Conservation (phyloP, 257 asterid genomes). For the Jasminum sambac region DNA sequence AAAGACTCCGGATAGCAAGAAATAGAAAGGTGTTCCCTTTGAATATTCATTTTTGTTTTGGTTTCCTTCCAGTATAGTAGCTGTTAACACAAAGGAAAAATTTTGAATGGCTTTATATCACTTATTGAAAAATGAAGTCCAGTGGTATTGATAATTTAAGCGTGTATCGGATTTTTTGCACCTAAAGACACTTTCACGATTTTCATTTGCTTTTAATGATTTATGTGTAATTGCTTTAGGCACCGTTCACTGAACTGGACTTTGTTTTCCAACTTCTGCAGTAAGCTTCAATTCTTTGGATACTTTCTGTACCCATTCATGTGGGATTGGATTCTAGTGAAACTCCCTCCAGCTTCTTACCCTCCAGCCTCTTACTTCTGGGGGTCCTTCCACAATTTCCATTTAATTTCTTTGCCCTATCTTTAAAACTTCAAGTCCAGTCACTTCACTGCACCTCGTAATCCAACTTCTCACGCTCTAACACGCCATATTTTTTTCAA, state of each 20-base stretch:
- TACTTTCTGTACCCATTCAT: not conserved
- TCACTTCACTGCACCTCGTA: not conserved
- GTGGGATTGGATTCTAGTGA: not conserved
- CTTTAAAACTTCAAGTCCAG: not conserved
- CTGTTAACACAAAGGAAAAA: not conserved
- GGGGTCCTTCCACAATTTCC: not conserved
- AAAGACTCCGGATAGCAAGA: conserved; percentile 83
- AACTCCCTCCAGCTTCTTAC: not conserved
- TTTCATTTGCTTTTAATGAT: too few species aligned
- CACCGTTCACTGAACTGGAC: not conserved
- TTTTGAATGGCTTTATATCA: not conserved
- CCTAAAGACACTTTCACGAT: not conserved
- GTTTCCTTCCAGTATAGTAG: not conserved
- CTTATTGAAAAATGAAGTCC: not conserved
- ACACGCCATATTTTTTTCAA: not conserved
- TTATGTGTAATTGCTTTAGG: too few species aligned
- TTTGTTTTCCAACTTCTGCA: too few species aligned
- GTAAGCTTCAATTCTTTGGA: not conserved
- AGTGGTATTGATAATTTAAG: not conserved
- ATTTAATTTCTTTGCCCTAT: not conserved
- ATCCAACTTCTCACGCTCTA: not conserved
- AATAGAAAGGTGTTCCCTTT: conserved; percentile 69
- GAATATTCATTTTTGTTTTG: not conserved
- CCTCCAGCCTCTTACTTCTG: not conserved
- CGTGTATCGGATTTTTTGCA: not conserved